Base-by-base conservation (phyloP, 2,329 filamentous ascomycete genomes). In the Phaeosphaeriaceae sp. region DNA sequence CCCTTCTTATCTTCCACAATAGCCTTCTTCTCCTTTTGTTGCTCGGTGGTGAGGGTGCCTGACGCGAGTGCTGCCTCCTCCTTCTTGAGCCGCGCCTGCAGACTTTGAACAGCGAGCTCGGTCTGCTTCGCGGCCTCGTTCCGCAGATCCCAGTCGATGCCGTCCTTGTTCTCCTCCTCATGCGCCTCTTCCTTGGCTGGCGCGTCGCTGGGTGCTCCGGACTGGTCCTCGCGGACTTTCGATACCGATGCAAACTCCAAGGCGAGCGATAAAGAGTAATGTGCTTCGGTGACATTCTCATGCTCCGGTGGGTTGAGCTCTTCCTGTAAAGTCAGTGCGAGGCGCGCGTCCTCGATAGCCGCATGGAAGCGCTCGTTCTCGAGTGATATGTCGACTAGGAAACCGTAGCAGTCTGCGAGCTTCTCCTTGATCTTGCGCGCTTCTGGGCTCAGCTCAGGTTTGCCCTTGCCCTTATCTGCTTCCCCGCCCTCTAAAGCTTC, bases 201-300 rank as follows among this genome's bases (percentile, higher is more conserved):
- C 8, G 61, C 62, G 10, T 69, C 67, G 49, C 80, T 79, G 22
- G 73, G 77, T 28, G 68, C 54, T 22, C 80, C 80, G 13, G 73
- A 66, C 54, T 83, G 80, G 47, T 86, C 84, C 17, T 85, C 85
- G 13, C 83, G 79, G 1, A 86, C 83, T 19, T 83, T 84, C 6
- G 89, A 91, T 48, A 95, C 88, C 0, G 93, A 95, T 3, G 92
- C 92, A 69, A 98, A 98, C 75, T 99, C 95, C 26, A 99, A 86
- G 0, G 95, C 95, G 17, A 99, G 86, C 0, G 94, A 97, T 24
- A 99, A 89, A 80, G 97, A 98, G 83, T 91, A 99, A 81, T 99
- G 93, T 17, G 92, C 94, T 81, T 99, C 95, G 44, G 95, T 94
- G 56, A 98, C 86, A 52, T 96, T 86, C 68, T 93, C 91, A 15